Percentiles rank a stretch among this genome's conserved stretches.
These are phyloP conservation scores for Pseudozyma pruni DNA, from an alignment of 1,284 basidiomycete genomes.

Conservation along the genomic window DNA sequence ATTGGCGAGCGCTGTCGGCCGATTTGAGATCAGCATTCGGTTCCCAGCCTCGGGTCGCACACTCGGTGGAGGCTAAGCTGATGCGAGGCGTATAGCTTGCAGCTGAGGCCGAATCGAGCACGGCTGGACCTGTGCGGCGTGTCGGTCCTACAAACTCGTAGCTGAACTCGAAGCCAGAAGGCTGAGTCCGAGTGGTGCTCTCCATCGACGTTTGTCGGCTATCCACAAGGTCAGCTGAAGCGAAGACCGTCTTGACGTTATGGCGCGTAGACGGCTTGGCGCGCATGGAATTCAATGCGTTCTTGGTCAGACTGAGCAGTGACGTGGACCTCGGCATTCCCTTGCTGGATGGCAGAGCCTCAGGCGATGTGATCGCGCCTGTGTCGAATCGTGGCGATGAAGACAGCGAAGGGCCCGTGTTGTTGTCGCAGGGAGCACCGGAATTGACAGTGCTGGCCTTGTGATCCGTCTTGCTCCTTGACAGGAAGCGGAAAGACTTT, in stretches of 20 bases:
- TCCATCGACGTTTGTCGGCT: not conserved
- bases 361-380: not conserved
- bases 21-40: too few relatives aligned
- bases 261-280: constrained; percentile 2
- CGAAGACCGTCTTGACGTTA: constrained; percentile 4
- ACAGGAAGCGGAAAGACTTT: constrained; percentile 20
- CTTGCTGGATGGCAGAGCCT: not conserved
- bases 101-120: not conserved
- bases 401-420: not conserved
- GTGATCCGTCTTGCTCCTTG: not conserved
- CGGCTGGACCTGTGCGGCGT: not conserved
- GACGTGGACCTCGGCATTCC: constrained; percentile 17
- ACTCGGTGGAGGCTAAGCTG: too few relatives aligned
- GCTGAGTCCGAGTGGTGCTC: not conserved
- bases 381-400: not conserved
- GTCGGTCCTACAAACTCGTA: constrained; percentile 23
- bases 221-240: not conserved
- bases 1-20: too few relatives aligned
- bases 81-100: not conserved
- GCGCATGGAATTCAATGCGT: constrained; percentile 15
- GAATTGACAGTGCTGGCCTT: not conserved
- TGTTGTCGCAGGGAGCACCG: not conserved
- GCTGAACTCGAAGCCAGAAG: constrained; percentile 22
- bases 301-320: constrained; percentile 26
- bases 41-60: too few relatives aligned